Evolutionary conservation across 2,329 filamentous ascomycete species (phyloP).

Genomic region (Dothidotthia symphoricarpi): DNA sequence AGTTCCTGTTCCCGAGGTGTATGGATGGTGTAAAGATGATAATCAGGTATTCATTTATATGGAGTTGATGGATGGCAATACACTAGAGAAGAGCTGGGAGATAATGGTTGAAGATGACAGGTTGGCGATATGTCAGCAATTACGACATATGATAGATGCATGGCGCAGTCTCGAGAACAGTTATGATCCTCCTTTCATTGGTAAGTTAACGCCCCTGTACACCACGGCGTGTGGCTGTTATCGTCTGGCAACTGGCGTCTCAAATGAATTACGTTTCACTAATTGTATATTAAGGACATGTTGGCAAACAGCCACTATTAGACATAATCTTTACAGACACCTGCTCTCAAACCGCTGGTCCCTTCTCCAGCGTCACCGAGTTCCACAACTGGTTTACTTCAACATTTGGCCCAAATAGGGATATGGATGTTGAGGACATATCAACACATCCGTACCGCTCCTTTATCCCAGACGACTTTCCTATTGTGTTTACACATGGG

Average conservation of each 20-base stretch:
- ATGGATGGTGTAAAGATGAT: conserved; percentile 15
- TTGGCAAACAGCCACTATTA: conserved; percentile 13
- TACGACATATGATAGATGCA: conserved; percentile 7
- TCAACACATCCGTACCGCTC: conserved; percentile 16
- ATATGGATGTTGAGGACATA: conserved; percentile 7
- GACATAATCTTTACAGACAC: conserved; percentile 15
- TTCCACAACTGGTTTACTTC: conserved; percentile 25
- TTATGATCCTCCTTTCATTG: conserved; percentile 5
- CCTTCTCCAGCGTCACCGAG: conserved; percentile 13
- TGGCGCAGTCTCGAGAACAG: conserved; percentile 6
- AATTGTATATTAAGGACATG: conserved; percentile 7
- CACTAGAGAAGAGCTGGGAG: conserved; percentile 15
- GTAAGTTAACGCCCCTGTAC: conserved; percentile 5
- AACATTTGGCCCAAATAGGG: conserved; percentile 4
- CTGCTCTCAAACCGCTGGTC: conserved; percentile 11
- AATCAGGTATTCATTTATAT: conserved; percentile 21
- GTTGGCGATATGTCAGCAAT: conserved; percentile 5
- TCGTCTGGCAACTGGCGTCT: no score
- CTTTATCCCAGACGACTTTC: conserved; percentile 12
- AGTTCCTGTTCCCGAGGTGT: conserved; percentile 20
- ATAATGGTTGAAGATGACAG: conserved; percentile 8
- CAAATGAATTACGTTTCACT: conserved; percentile 1
- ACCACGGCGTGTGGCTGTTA: no score
- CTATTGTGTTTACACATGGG: conserved; percentile 20
- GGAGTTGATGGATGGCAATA: conserved; percentile 16